Conservation (phyloP, 1,284 basidiomycete species). For the Neonothopanus nambi region DNA sequence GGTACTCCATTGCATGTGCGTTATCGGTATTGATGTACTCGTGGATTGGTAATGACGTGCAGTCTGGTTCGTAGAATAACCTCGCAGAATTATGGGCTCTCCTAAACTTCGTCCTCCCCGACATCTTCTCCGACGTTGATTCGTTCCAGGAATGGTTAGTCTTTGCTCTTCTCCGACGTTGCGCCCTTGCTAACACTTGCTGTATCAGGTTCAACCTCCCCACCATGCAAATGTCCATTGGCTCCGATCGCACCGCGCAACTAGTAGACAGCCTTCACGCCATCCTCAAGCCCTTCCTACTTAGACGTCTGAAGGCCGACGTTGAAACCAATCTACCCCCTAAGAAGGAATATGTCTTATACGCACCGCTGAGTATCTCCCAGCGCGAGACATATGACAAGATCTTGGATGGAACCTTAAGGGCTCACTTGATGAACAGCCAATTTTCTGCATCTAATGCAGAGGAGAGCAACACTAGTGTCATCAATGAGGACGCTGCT, state of each 20-base stretch:
- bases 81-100: conserved; percentile 92
- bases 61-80: conserved; percentile 71
- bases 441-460: conserved; percentile 19
- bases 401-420: conserved; percentile 67
- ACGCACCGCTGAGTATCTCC: conserved; percentile 81
- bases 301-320: conserved; percentile 89
- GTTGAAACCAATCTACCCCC: conserved; percentile 84
- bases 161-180: not conserved
- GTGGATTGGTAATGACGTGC: not conserved
- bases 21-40: conserved; percentile 16
- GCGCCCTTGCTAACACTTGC: not conserved
- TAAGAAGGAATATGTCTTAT: conserved; percentile 96
- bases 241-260: conserved; percentile 58
- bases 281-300: conserved; percentile 94
- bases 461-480: conserved; percentile 28
- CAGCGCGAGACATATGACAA: conserved; percentile 88
- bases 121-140: conserved; percentile 89
- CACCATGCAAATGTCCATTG: conserved; percentile 56
- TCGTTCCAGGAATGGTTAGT: conserved; percentile 89
- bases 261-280: conserved; percentile 85
- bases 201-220: conserved; percentile 70
- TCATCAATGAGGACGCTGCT: conserved; percentile 23
- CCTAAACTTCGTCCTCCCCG: conserved; percentile 92
- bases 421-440: conserved; percentile 61
- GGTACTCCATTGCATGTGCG: conserved; percentile 90